Evolutionary conservation across 1,284 basidiomycete species (phyloP).

Genomic region (Chalciporus piperatoides): DNA sequence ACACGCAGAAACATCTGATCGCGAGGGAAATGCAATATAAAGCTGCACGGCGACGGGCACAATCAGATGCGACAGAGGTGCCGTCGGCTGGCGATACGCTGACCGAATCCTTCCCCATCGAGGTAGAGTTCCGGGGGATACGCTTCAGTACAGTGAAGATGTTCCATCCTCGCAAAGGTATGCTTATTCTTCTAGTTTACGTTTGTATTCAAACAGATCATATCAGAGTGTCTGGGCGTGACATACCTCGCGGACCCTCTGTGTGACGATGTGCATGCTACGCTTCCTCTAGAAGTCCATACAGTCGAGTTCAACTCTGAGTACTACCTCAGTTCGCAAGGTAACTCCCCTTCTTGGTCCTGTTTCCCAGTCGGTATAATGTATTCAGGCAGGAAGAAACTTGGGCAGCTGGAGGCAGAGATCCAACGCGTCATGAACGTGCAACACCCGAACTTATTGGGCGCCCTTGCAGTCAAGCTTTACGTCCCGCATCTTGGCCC

Average conservation of each 20-base stretch:
- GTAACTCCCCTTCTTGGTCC: constrained; percentile 26
- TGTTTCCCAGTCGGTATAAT: not conserved
- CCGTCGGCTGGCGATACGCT: constrained; percentile 49
- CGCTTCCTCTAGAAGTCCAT: constrained; percentile 62
- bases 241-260: constrained; percentile 70
- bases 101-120: constrained; percentile 56
- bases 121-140: constrained; percentile 56
- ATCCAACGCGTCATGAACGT: constrained; percentile 56
- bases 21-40: constrained; percentile 51
- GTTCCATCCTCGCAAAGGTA: constrained; percentile 65
- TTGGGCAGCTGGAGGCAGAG: constrained; percentile 62
- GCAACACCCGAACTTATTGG: constrained; percentile 58
- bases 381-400: constrained; percentile 53
- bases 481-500: constrained; percentile 46
- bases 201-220: constrained; percentile 1
- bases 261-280: constrained; percentile 54
- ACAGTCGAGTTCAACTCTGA: constrained; percentile 58
- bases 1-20: constrained; percentile 52
- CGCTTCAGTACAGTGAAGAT: constrained; percentile 62
- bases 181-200: constrained; percentile 18
- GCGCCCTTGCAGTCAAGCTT: constrained; percentile 63
- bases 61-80: constrained; percentile 64
- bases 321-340: constrained; percentile 66
- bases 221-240: constrained; percentile 56
- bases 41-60: constrained; percentile 53